Conservation (phyloP, 2,329 filamentous ascomycete genomes). For the Colletotrichum higginsianum region DNA sequence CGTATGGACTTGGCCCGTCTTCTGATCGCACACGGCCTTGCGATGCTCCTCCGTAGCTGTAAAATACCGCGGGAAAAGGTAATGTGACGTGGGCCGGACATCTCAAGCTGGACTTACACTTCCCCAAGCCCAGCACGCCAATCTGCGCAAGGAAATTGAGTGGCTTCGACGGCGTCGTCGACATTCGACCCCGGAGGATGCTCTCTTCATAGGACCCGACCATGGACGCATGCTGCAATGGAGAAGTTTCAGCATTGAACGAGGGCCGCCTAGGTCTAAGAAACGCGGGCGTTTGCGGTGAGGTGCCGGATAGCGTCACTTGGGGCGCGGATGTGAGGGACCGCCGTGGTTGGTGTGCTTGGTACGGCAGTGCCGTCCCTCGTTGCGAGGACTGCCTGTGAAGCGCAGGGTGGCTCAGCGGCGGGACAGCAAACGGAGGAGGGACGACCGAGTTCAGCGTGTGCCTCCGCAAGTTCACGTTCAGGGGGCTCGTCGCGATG, state of each 20-base stretch:
- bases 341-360: conserved; percentile 83
- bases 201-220: conserved; percentile 98
- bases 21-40: conserved; percentile 76
- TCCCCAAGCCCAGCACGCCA: conserved; percentile 89
- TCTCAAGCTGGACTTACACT: conserved; percentile 86
- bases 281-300: conserved; percentile 66
- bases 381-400: conserved; percentile 56
- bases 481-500: conserved; percentile 54
- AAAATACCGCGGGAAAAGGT: conserved; percentile 95
- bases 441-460: conserved; percentile 77
- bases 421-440: conserved; percentile 59
- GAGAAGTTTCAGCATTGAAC: conserved; percentile 79
- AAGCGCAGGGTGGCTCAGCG: conserved; percentile 48
- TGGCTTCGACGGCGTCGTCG: conserved; percentile 92
- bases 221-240: conserved; percentile 92
- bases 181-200: conserved; percentile 95
- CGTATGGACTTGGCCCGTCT: conserved; percentile 95
- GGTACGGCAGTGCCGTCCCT: conserved; percentile 77
- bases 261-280: conserved; percentile 77
- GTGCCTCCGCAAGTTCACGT: conserved; percentile 71
- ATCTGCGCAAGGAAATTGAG: conserved; percentile 96
- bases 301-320: conserved; percentile 56
- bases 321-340: conserved; percentile 76
- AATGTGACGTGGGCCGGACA: conserved; percentile 93
- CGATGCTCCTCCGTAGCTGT: conserved; percentile 84